Evolutionary conservation across 2,329 filamentous ascomycete species (phyloP).

Genomic region (Cucurbitaria berberidis): DNA sequence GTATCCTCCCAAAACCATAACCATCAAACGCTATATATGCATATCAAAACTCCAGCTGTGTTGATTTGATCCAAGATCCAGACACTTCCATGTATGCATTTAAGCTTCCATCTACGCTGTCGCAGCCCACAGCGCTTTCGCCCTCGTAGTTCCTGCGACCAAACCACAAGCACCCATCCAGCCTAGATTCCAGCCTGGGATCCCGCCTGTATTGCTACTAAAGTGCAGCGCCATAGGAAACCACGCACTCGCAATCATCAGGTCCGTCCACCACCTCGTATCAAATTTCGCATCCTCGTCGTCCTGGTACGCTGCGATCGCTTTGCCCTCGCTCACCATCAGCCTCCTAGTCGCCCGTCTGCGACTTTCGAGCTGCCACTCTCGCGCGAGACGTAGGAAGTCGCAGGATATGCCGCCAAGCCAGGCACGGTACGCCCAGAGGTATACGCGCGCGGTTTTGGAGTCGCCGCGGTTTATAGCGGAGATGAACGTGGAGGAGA

Average conservation of each 20-base stretch:
- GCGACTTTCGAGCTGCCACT: slow-evolving; percentile 50
- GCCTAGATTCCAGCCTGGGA: slow-evolving; percentile 54
- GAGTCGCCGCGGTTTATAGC: slow-evolving; percentile 46
- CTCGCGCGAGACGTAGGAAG: slow-evolving; percentile 50
- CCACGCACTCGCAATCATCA: slow-evolving; percentile 52
- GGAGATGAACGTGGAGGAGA: slow-evolving; percentile 45
- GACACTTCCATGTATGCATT: neutral
- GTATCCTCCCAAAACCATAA: neutral
- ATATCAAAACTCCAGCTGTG: neutral
- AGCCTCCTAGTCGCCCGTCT: slow-evolving; percentile 38
- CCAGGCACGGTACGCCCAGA: slow-evolving; percentile 53
- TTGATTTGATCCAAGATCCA: neutral
- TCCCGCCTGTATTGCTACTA: slow-evolving; percentile 44
- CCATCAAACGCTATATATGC: neutral
- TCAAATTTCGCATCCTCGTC: slow-evolving; percentile 48
- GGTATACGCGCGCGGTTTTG: slow-evolving; percentile 47
- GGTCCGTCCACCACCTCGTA: slow-evolving; percentile 52
- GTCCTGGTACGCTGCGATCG: slow-evolving; percentile 41
- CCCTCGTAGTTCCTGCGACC: slow-evolving; percentile 47
- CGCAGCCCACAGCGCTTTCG: slow-evolving; percentile 33
- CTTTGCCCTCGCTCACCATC: slow-evolving; percentile 38
- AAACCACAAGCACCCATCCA: slow-evolving; percentile 52
- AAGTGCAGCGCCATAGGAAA: slow-evolving; percentile 54
- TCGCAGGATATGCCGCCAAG: slow-evolving; percentile 53
- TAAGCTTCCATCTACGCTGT: slow-evolving; percentile 19